phyloP scores from a whole-genome alignment of 768 basidiomycete species.

The Royoungia palumana region DNA sequence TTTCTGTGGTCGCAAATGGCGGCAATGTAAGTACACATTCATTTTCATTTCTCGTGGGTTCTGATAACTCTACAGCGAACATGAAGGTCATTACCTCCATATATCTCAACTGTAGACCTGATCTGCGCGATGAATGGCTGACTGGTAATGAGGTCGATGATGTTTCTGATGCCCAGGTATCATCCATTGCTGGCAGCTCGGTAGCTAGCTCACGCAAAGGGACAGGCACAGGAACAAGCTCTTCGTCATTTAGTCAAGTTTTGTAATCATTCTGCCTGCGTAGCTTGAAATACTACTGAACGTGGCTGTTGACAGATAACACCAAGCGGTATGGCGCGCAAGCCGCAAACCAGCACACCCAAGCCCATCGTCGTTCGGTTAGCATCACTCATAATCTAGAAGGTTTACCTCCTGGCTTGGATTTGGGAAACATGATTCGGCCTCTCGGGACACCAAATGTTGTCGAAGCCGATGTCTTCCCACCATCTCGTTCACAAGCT shows the following conservation, averaged over 20 bases:
- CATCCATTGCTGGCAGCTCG: constrained; percentile 11
- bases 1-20: constrained; percentile 96
- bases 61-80: constrained; percentile 60
- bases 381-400: constrained; percentile 83
- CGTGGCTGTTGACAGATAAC: constrained; percentile 58
- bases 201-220: constrained; percentile 9
- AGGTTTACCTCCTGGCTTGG: constrained; percentile 70
- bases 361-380: constrained; percentile 73
- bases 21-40: constrained; percentile 67
- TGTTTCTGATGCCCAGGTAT: constrained; percentile 84
- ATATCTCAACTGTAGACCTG: constrained; percentile 95
- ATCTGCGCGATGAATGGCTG: constrained; percentile 96
- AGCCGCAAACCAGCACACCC: constrained; percentile 47
- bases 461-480: constrained; percentile 90
- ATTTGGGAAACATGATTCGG: constrained; percentile 70
- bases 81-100: constrained; percentile 99
- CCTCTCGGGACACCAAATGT: constrained; percentile 73
- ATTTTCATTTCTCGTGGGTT: background rate
- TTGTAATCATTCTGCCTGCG: constrained; percentile 53
- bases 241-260: constrained; percentile 92
- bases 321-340: constrained; percentile 79
- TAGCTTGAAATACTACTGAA: constrained; percentile 5
- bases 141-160: constrained; percentile 91
- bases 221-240: constrained; percentile 90
- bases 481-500: constrained; percentile 84